A percentile compares a stretch with the other conserved stretches of the same genome.
phyloP scores from a whole-genome alignment of 352 stramenopile genomes.

The Pythium monospermum region DNA sequence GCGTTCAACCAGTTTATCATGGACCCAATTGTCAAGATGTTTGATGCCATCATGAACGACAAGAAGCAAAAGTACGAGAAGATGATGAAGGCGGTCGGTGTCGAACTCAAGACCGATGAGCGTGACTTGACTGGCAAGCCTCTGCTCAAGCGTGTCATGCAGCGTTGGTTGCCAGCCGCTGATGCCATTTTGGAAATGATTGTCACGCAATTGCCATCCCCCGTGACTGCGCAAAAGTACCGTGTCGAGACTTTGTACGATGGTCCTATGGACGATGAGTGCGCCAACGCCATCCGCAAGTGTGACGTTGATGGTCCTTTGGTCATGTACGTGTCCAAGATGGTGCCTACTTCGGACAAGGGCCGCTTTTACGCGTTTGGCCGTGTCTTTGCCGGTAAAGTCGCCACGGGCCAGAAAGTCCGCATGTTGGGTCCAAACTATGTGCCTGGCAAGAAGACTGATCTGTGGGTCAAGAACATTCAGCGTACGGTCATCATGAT shows the following conservation, averaged over 20 bases:
- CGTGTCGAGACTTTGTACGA: conserved; percentile 99
- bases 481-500: conserved; percentile 99
- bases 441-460: conserved; percentile 99
- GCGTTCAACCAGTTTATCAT: conserved; percentile 99
- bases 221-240: conserved; percentile 95
- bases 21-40: conserved; percentile 99
- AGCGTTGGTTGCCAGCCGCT: conserved; percentile 98
- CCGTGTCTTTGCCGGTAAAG: conserved; percentile 99
- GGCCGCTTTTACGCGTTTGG: conserved; percentile 99
- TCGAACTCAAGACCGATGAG: conserved; percentile 98
- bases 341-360: conserved; percentile 99
- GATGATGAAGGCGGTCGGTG: conserved; percentile 95
- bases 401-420: conserved; percentile 98
- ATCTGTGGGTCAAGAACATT: conserved; percentile 99
- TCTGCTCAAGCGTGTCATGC: conserved; percentile 98
- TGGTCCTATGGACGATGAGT: conserved; percentile 97
- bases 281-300: conserved; percentile 95
- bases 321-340: conserved; percentile 99
- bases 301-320: conserved; percentile 97
- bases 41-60: conserved; percentile 99
- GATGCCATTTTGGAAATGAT: conserved; percentile 99
- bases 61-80: conserved; percentile 99
- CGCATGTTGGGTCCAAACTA: conserved; percentile 99
- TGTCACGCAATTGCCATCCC: conserved; percentile 98
- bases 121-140: conserved; percentile 95